phyloP scores from a whole-genome alignment of 208 protist species.

The Sergeia podlipaevii region DNA sequence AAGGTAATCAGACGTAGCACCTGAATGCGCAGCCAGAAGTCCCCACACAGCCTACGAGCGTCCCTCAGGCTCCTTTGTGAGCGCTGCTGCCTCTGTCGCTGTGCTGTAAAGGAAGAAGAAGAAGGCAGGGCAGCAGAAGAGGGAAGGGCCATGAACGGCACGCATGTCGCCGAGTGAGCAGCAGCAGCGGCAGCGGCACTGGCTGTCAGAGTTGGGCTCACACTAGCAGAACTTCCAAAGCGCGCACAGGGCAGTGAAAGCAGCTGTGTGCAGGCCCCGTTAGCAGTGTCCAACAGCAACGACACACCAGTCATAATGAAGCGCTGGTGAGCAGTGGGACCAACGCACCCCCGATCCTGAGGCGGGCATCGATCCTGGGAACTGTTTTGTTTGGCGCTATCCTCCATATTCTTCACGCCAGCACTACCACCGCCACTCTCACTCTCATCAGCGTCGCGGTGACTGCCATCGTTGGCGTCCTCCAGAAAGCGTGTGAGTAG shows the following conservation, averaged over 20 bases:
- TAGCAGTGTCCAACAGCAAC: slow-evolving; percentile 35
- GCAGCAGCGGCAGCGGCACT: background rate
- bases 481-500: slow-evolving; percentile 10
- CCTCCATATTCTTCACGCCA: slow-evolving; percentile 1
- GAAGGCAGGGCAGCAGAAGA: background rate
- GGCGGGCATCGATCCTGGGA: too few species aligned
- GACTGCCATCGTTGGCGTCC: background rate
- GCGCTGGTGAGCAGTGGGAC: slow-evolving; percentile 2
- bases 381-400: too few species aligned
- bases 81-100: too few species aligned
- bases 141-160: background rate
- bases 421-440: too few species aligned
- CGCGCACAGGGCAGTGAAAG: slow-evolving; percentile 28
- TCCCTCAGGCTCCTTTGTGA: too few species aligned
- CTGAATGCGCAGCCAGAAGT: slow-evolving; percentile 40
- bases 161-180: background rate
- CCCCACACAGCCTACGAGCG: slow-evolving; percentile 25
- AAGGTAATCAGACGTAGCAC: slow-evolving; percentile 29
- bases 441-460: too few species aligned
- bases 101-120: too few species aligned
- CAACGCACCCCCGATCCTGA: background rate
- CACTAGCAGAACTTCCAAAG: slow-evolving; percentile 10
- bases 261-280: slow-evolving; percentile 37
- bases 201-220: slow-evolving; percentile 1
- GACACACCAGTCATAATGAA: slow-evolving; percentile 28